Conservation (phyloP, 495 filamentous ascomycete species). For the Hypoxylon crocopeplum region DNA sequence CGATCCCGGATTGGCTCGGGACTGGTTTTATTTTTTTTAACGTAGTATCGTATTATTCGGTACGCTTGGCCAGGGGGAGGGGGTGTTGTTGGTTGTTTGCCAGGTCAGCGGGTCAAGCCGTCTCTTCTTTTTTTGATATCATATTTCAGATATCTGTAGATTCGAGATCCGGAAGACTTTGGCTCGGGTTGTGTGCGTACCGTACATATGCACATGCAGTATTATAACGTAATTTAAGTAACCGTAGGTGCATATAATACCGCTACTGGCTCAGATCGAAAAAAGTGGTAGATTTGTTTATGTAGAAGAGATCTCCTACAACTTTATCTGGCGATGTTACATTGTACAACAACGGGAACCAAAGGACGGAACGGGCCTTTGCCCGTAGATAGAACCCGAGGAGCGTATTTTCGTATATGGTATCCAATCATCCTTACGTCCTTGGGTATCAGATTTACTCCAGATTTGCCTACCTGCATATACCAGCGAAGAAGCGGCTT, state of each 20-base stretch:
- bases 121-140: slow-evolving; percentile 15
- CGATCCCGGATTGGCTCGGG: slow-evolving; percentile 23
- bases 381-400: slow-evolving; percentile 19
- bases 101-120: slow-evolving; percentile 26
- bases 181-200: neutral
- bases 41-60: slow-evolving; percentile 1
- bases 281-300: too few relatives aligned
- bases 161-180: slow-evolving; percentile 27
- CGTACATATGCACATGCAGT: slow-evolving; percentile 28
- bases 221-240: slow-evolving; percentile 24
- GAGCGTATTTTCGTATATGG: neutral
- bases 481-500: neutral
- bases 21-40: slow-evolving; percentile 7
- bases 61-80: neutral
- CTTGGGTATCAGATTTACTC: neutral
- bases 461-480: slow-evolving; percentile 18
- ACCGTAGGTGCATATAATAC: slow-evolving; percentile 3
- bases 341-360: neutral
- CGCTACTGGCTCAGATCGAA: slow-evolving; percentile 23
- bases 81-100: slow-evolving; percentile 14
- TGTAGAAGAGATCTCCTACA: slow-evolving; percentile 26
- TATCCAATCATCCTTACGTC: slow-evolving; percentile 4
- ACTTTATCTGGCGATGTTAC: slow-evolving; percentile 25
- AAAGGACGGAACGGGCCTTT: slow-evolving; percentile 20
- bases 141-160: slow-evolving; percentile 31